phyloP scores from a whole-genome alignment of 2,329 filamentous ascomycete genomes.

The Pyrenophora teres region DNA sequence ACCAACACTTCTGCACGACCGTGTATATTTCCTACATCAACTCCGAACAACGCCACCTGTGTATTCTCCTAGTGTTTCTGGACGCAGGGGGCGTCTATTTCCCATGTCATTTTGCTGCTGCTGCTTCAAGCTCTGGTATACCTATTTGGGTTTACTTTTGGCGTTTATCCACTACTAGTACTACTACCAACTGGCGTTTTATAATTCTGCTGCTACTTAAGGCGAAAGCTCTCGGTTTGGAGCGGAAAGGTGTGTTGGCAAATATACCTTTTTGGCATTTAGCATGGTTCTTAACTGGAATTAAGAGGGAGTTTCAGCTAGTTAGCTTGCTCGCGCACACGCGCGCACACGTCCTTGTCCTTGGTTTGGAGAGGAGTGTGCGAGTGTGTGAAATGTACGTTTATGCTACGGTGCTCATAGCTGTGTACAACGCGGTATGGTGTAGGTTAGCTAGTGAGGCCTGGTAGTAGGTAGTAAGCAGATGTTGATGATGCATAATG shows the following conservation, averaged over 20 bases:
- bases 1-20: constrained; percentile 16
- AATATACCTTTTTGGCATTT: constrained; percentile 15
- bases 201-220: background rate
- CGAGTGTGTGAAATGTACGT: background rate
- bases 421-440: background rate
- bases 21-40: constrained; percentile 26
- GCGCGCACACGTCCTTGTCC: constrained; percentile 2
- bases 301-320: background rate
- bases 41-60: constrained; percentile 13
- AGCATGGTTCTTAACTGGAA: constrained; percentile 5
- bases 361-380: background rate
- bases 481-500: background rate
- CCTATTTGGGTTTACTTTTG: constrained; percentile 14
- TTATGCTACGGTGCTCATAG: background rate
- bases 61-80: constrained; percentile 12
- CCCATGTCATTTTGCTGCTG: constrained; percentile 16
- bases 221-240: constrained; percentile 1
- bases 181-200: constrained; percentile 3
- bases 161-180: constrained; percentile 10
- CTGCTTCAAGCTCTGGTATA: constrained; percentile 13
- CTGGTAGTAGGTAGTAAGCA: background rate
- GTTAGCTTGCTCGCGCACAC: constrained; percentile 4
- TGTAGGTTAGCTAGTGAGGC: no score
- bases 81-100: constrained; percentile 2
- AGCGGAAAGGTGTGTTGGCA: constrained; percentile 6